These are phyloP conservation scores for Colletotrichum tabaci DNA, from an alignment of 2,329 filamentous ascomycete genomes.

Conservation along the genomic window DNA sequence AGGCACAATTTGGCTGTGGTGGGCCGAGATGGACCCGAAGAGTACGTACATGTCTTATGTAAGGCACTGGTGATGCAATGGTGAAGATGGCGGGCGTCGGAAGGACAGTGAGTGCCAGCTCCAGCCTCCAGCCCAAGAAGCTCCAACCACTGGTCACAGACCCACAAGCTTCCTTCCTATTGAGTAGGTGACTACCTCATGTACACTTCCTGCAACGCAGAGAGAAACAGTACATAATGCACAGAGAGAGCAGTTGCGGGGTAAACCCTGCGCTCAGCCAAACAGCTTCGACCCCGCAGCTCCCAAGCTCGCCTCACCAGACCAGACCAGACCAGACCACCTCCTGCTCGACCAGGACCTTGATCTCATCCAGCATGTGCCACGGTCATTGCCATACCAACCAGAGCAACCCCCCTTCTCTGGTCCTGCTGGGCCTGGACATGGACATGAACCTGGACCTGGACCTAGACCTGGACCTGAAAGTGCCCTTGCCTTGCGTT, in stretches of 20 bases:
- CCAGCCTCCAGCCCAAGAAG: too few relatives aligned
- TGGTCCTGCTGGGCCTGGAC: too few relatives aligned
- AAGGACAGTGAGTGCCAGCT: background rate
- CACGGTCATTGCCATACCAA: slow-evolving; percentile 38
- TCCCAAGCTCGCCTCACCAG: slow-evolving; percentile 6
- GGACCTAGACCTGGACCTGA: too few relatives aligned
- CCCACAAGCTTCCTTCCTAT: too few relatives aligned
- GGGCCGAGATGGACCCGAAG: background rate
- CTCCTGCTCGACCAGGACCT: slow-evolving; percentile 2
- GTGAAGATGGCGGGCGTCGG: background rate
- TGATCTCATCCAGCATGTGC: slow-evolving; percentile 24
- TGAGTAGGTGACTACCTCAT: too few relatives aligned
- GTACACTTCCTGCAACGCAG: too few relatives aligned
- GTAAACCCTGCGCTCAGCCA: slow-evolving; percentile 24
- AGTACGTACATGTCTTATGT: background rate
- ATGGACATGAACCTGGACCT: too few relatives aligned
- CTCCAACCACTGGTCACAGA: too few relatives aligned
- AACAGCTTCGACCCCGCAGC: slow-evolving; percentile 9
- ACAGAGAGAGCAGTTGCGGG: slow-evolving; percentile 19
- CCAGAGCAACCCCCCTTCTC: background rate
- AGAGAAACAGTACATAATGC: too few relatives aligned
- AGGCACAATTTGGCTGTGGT: background rate
- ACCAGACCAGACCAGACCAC: background rate
- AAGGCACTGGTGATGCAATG: slow-evolving; percentile 20
- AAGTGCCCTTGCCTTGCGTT: background rate